These are phyloP conservation scores for Sphaceloma murrayae DNA, from an alignment of 2,329 filamentous ascomycete species.

Conservation along the genomic window DNA sequence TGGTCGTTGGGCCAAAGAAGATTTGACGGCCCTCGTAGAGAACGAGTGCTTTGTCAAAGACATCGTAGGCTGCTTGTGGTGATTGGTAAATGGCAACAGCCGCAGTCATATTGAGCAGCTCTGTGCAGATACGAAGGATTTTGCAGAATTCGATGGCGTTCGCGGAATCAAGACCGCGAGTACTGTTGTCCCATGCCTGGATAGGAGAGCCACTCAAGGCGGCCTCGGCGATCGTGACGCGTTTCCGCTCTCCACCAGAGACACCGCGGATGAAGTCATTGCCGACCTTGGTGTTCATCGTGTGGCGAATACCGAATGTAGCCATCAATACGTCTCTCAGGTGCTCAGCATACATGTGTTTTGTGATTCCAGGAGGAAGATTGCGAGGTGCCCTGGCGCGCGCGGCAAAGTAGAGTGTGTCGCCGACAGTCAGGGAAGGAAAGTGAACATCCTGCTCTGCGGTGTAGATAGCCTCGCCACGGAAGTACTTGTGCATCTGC, in stretches of 20 bases:
- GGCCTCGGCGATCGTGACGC: conserved; percentile 74
- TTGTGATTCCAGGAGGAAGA: conserved; percentile 50
- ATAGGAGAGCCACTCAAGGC: conserved; percentile 50
- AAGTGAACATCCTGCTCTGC: conserved; percentile 79
- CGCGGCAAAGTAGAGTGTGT: conserved; percentile 70
- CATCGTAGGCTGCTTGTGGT: conserved; percentile 57
- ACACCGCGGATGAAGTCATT: conserved; percentile 69
- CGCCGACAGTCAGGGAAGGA: conserved; percentile 64
- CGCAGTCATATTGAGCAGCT: conserved; percentile 56
- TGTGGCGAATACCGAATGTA: conserved; percentile 59
- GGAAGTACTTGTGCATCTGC: conserved; percentile 68
- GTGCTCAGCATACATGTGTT: conserved; percentile 49
- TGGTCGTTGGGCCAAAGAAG: conserved; percentile 56
- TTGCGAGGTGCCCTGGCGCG: conserved; percentile 55
- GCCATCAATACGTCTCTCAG: conserved; percentile 65
- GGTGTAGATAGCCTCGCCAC: conserved; percentile 79
- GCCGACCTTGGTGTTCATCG: conserved; percentile 62
- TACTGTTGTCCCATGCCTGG: conserved; percentile 72
- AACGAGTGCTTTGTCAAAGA: conserved; percentile 60
- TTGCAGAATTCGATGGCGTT: conserved; percentile 68
- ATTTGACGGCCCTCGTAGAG: conserved; percentile 61
- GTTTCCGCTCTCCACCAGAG: conserved; percentile 67
- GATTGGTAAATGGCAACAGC: conserved; percentile 68
- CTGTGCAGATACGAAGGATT: conserved; percentile 57
- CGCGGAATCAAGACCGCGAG: conserved; percentile 63